Conservation (phyloP, 139 green algal genomes). For the Pleodorina starrii region DNA sequence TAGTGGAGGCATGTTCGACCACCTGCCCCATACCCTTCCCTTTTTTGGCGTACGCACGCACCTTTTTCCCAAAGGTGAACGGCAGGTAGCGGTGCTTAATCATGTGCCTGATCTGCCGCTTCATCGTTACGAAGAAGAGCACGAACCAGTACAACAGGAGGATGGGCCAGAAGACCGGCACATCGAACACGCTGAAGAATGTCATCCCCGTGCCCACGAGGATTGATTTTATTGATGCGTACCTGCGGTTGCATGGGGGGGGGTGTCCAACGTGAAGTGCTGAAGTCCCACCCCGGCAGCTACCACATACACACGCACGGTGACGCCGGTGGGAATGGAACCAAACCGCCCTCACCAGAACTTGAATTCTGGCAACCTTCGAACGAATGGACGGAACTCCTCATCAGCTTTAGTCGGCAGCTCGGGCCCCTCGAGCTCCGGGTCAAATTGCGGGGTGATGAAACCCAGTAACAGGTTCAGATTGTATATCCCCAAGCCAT, state of each 20-base stretch:
- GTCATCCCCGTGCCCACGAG: conserved; percentile 91
- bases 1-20: no score
- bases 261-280: no score
- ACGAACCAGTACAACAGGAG: conserved; percentile 96
- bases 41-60: no score
- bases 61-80: conserved; percentile 66
- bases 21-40: no score
- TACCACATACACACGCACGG: neutral
- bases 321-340: neutral
- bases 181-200: conserved; percentile 95
- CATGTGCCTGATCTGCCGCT: conserved; percentile 98
- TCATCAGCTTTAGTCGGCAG: conserved; percentile 93
- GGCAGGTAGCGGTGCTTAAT: conserved; percentile 72
- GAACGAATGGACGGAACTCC: conserved; percentile 98
- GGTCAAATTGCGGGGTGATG: conserved; percentile 89
- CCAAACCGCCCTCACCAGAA: conserved; percentile 86
- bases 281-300: neutral
- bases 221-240: conserved; percentile 85
- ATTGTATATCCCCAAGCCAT: conserved; percentile 98
- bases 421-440: conserved; percentile 89
- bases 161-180: conserved; percentile 99
- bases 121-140: conserved; percentile 98
- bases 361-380: conserved; percentile 98
- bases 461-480: conserved; percentile 99
- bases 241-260: conserved; percentile 74